phyloP scores from a whole-genome alignment of 2,329 filamentous ascomycete species.

The Diaporthe sp. region DNA sequence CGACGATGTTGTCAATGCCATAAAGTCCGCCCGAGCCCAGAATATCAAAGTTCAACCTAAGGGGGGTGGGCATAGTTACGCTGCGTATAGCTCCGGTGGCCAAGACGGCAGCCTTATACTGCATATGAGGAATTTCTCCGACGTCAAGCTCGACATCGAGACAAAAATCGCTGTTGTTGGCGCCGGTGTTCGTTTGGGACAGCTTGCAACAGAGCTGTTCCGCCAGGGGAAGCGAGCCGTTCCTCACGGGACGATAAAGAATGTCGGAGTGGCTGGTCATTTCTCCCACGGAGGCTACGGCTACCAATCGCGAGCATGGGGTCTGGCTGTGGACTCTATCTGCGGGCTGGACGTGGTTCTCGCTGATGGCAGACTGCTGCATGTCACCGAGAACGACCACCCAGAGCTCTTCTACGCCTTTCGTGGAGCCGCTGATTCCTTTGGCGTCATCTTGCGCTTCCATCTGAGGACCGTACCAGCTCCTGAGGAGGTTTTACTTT shows the following conservation, averaged over 20 bases:
- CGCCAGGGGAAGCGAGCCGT: constrained; percentile 56
- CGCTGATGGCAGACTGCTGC: constrained; percentile 23
- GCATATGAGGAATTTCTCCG: constrained; percentile 60
- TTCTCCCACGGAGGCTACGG: constrained; percentile 35
- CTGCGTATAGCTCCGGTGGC: constrained; percentile 62
- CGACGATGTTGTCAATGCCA: constrained; percentile 60
- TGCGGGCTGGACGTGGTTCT: constrained; percentile 26
- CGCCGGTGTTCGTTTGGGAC: constrained; percentile 64
- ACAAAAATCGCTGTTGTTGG: constrained; percentile 60
- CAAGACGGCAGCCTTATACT: constrained; percentile 63
- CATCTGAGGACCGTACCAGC: constrained; percentile 22
- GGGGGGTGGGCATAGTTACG: constrained; percentile 67
- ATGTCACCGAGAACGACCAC: background rate
- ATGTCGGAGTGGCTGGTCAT: constrained; percentile 31
- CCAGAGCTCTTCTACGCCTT: constrained; percentile 34
- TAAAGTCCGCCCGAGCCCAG: constrained; percentile 58
- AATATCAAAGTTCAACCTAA: constrained; percentile 62
- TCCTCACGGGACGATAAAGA: constrained; percentile 59
- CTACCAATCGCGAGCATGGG: constrained; percentile 36
- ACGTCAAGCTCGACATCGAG: constrained; percentile 56
- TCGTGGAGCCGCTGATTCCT: constrained; percentile 33
- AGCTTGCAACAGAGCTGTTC: constrained; percentile 58
- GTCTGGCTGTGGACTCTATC: constrained; percentile 27
- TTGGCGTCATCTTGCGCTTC: constrained; percentile 30
- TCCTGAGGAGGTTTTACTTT: constrained; percentile 5